Evolutionary conservation across 1,284 basidiomycete genomes (phyloP), one percentile per base, ranked within the genome.

Genomic region (Exobasidium cylindrosporum): DNA sequence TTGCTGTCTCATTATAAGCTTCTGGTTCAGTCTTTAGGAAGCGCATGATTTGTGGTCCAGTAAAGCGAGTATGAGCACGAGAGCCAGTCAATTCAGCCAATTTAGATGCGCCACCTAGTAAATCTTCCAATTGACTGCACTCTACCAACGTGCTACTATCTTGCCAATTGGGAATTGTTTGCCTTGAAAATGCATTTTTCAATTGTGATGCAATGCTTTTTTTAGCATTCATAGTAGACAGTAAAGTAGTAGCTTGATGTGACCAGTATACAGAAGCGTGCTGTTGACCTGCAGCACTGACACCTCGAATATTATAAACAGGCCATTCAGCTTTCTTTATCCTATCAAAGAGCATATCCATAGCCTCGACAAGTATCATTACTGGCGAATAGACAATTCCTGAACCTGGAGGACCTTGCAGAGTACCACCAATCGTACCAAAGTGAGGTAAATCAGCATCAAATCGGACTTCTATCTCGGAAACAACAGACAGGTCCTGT

Each of bases 251-350:
- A 0, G 88, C 88, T 2, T 83, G 81, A 10, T 81, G 72, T 0
- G 89, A 89, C 88, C 90, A 93, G 78, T 89, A 93, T 7, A 93
- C 90, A 1, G 89, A 91, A 10, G 91, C 91, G 77, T 95, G 92
- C 88, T 95, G 92, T 88, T 92, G 89, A 4, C 87, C 89, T 29
- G 88, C 88, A 4, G 89, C 89, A 40, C 87, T 88, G 62, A 91
- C 83, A 10, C 85, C 88, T 1, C 81, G 81, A 67, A 91, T 87
- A 24, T 83, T 81, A 32, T 80, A 73, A 58, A 89, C 83, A 57
- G 87, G 83, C 56, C 90, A 85, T 10, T 83, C 84, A 3, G 84
- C 84, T 26, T 81, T 77, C 69, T 86, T 85, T 81, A 94, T 86
- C 61, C 86, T 83, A 58, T 88, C 83, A 78, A 89, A 84, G 61